Evolutionary conservation across 1,284 basidiomycete genomes (phyloP), one percentile per base, ranked within the genome.

Genomic region (Ganoderma lucidum): DNA sequence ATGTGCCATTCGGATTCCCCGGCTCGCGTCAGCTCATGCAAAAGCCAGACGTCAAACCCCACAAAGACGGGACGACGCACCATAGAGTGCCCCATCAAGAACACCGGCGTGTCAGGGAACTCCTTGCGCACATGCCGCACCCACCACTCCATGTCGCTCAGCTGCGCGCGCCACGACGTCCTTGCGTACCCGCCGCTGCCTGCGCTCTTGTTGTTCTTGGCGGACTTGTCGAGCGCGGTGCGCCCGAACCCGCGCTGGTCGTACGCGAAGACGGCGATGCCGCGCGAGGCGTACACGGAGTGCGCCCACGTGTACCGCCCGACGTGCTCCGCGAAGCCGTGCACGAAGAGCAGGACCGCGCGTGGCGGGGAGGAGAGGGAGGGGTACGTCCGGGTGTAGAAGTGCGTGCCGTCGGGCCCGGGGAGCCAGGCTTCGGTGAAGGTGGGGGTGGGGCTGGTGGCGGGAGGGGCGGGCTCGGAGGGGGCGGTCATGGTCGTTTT

Each of bases 191-290:
- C 73, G 68, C 86, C 73, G 68, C 86, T 87, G 59, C 79, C 79
- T 71, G 84, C 86, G 79, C 80, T 83, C 73, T 79, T 80, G 62
- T 85, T 81, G 67, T 9, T 41, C 39, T 41, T 41, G 10, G 19
- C 6, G 80, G 81, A 14, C 30, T 62, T 35, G 74, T 93, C 92
- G 68, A 86, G 83, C 2, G 90, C 92, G 1, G 96, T 97, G 59
- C 86, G 83, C 1, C 96, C 96, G 78, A 93, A 96, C 0, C 96
- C 96, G 63, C 96, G 88, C 81, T 95, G 92, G 83, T 97, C 96
- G 77, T 88, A 95, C 0, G 94, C 85, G 72, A 95, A 91, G 37
- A 96, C 83, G 32, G 87, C 86, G 73, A 95, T 85, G 1, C 87
- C 89, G 30, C 83, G 83, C 30, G 84, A 81, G 9, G 90, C 82